These are phyloP conservation scores for Neurospora tetrasperma DNA, from an alignment of 495 filamentous ascomycete species.

Conservation along the genomic window DNA sequence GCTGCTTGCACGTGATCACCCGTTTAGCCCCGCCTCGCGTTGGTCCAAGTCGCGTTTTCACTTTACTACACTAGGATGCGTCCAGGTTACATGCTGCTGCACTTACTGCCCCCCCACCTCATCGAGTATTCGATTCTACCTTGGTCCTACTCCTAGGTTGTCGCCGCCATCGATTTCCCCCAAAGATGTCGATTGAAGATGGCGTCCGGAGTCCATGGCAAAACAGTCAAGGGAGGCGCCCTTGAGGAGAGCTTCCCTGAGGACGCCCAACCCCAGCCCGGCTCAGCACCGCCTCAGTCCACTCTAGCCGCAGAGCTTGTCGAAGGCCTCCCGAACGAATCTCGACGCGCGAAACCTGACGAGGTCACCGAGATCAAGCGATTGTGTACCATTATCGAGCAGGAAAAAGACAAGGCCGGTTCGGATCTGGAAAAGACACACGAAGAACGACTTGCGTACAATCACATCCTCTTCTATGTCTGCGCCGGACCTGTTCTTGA, in stretches of 20 bases:
- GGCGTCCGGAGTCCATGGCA: slow-evolving; percentile 13
- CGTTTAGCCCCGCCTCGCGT: background rate
- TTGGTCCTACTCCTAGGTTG: background rate
- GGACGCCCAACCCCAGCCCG: background rate
- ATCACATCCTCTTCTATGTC: slow-evolving; percentile 74
- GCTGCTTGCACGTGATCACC: background rate
- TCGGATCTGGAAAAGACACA: slow-evolving; percentile 23
- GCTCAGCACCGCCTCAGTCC: slow-evolving; percentile 45
- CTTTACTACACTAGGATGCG: background rate
- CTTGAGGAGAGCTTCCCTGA: background rate
- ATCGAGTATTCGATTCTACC: background rate
- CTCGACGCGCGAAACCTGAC: slow-evolving; percentile 29
- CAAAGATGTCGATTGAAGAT: slow-evolving; percentile 15
- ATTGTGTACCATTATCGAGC: slow-evolving; percentile 29
- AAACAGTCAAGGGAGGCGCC: slow-evolving; percentile 5
- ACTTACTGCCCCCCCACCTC: background rate
- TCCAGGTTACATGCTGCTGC: background rate
- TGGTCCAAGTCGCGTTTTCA: background rate
- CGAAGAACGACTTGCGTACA: slow-evolving; percentile 59
- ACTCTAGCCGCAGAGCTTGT: slow-evolving; percentile 59
- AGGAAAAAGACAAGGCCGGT: slow-evolving; percentile 30
- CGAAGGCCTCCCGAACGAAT: slow-evolving; percentile 38
- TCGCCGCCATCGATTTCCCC: background rate
- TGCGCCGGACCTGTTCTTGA: slow-evolving; percentile 74
- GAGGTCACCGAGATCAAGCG: slow-evolving; percentile 34